Evolutionary conservation across 495 filamentous ascomycete genomes (phyloP), one percentile per base, ranked within the genome.

Genomic region (Tuber microsphaerosporum): DNA sequence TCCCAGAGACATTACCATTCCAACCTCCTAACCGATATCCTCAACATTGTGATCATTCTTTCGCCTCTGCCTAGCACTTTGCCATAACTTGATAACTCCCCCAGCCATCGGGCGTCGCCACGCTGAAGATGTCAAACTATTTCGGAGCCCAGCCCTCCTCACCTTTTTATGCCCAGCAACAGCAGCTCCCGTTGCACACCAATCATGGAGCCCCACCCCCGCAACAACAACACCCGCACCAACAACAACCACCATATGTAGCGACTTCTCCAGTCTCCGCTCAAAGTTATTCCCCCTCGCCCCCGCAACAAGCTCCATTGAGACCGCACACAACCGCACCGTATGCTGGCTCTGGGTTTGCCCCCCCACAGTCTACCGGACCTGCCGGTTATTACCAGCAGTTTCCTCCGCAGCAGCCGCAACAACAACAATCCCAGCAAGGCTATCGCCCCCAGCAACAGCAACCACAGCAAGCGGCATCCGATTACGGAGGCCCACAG

Each of bases 291-390:
- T 75, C 77, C 0, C 76, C 77, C 6, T 77, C 77, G 6, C 77
- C 77, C n/a, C 77, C 77, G 76, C 77, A 75, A 17, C 76, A 74
- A 17, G 74, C 80, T n/a, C 80, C 80, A 2, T 41, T 77, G 2
- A 70, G 80, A 26, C 73, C 80, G 0, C 80, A 82, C 70, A 82
- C 80, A 3, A 70, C 80, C 61, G 80, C 80, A 0, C 80, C 80
- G 0, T 82, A 76, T 34, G 56, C 74, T 34, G 41, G 48, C 8
- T 69, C 77, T 43, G 76, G 80, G 3, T 77, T 75, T 48, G 80
- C 76, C 10, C 80, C 80, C 14, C 80, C 80, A 7, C 37, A 61
- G 1, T 56, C 51, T 43, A 44, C 39, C 3, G 70, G 65, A 1
- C 71, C 61, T 31, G 14, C 20, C 10, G 39, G 79, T 22, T 75